Evolutionary conservation across 371 early-diverging fungal species (phyloP).

Genomic region (Circinella minor): DNA sequence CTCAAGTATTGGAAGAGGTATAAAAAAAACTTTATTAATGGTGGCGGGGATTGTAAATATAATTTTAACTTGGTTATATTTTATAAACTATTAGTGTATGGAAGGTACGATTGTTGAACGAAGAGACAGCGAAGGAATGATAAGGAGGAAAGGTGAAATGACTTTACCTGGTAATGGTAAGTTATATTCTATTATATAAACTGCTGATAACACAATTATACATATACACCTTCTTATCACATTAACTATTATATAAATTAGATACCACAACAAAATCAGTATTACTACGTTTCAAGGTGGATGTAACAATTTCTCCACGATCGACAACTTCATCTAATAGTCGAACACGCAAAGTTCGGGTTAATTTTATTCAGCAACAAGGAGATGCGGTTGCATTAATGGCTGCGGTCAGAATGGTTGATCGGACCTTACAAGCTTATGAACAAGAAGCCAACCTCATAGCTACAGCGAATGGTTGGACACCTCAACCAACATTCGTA

Average conservation of each 20-base stretch:
- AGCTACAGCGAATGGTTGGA: constrained; percentile 26
- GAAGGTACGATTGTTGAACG: constrained; percentile 43
- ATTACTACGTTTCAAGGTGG: constrained; percentile 40
- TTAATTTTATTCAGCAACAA: constrained; percentile 54
- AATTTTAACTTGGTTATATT: background rate
- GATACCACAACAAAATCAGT: constrained; percentile 35
- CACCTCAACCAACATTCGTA: constrained; percentile 11
- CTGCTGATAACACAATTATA: no score
- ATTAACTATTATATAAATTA: background rate
- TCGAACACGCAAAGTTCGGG: constrained; percentile 31
- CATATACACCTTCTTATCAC: no score
- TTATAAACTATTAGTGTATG: constrained; percentile 31
- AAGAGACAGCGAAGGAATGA: constrained; percentile 42
- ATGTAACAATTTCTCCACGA: constrained; percentile 31
- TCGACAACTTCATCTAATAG: constrained; percentile 3
- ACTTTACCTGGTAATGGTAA: constrained; percentile 34
- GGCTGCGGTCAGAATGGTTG: constrained; percentile 45
- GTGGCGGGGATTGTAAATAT: background rate
- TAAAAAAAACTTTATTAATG: background rate
- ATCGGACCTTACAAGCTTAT: constrained; percentile 40
- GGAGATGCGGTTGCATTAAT: constrained; percentile 49
- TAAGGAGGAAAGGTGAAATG: constrained; percentile 49
- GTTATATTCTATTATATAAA: background rate
- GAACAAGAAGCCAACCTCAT: constrained; percentile 44
- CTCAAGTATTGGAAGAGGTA: constrained; percentile 52